A percentile compares a stretch with the other conserved stretches of the same genome.
phyloP scores from a whole-genome alignment of 108 stramenopile species.

The Cyclotella baltica region DNA sequence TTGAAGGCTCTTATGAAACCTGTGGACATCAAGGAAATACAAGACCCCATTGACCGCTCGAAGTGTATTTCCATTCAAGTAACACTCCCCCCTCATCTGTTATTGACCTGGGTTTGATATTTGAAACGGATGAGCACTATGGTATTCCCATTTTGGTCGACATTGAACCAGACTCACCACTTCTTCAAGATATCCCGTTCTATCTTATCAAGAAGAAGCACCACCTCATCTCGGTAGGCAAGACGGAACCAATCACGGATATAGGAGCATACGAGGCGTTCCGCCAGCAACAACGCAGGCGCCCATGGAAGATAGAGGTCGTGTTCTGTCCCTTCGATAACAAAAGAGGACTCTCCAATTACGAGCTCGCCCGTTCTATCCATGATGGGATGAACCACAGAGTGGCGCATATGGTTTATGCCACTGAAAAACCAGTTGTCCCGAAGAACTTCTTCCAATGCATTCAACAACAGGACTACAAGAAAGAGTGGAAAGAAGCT shows the following conservation, averaged over 20 bases:
- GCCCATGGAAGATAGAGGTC: neutral
- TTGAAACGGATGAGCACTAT: neutral
- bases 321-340: neutral
- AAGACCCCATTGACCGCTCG: neutral
- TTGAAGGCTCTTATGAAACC: neutral
- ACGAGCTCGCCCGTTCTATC: neutral
- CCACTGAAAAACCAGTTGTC: neutral
- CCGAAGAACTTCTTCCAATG: neutral
- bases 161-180: neutral
- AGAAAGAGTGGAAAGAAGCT: conserved; percentile 6
- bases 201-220: neutral
- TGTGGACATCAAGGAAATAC: neutral
- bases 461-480: neutral
- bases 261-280: neutral
- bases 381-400: neutral
- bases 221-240: neutral
- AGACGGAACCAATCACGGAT: conserved; percentile 1
- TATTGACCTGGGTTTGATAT: neutral
- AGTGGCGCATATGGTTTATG: neutral
- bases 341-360: neutral
- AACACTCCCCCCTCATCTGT: neutral
- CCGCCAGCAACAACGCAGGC: neutral
- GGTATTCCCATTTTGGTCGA: neutral
- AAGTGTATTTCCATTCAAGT: neutral
- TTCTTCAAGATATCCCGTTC: neutral